Evolutionary conservation across 2,329 filamentous ascomycete species (phyloP), one percentile per base, ranked within the genome.

Genomic region (Blumeria graminis): DNA sequence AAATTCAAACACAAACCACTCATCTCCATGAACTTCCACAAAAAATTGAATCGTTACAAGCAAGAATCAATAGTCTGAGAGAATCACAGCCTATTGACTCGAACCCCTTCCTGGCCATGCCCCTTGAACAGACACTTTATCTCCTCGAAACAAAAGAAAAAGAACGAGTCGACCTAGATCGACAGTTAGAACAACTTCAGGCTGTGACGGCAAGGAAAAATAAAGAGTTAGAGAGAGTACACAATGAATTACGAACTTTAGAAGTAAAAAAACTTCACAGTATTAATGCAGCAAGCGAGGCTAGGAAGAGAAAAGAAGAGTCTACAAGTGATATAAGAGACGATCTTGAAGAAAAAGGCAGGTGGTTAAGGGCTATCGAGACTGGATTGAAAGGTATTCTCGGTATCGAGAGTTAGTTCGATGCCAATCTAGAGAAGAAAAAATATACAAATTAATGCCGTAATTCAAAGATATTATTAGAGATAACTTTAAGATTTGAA

Each of bases 311-410:
- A 62, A 82, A 80, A 66, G 82, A 86, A 63, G 75, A 75, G 10
- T 75, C 79, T 8, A 69, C 81, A 7, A 77, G 78, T 5, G 82
- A 81, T 6, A 76, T 80, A 45, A 77, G 78, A 14, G 84, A 87
- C 62, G 83, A 89, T 63, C 67, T 88, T 35, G 85, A 89, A 66
- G 81, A 85, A 67, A 75, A 80, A 62, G 85, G 82, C 6, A 72
- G 84, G 61, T 90, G 85, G 85, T 80, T 81, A 69, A 76, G 78
- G 61, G 81, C 80, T 16, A 79, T 78, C n/a, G 83, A 87, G 64
- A 69, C 71, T 8, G 75, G 69, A 13, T 66, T 88, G 66, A 78
- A 71, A 64, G 73, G 76, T 58, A 78, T 84, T 69, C 65, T 87
- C 61, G 78, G 80, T 60, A 70, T 80, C 14, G 68, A 75, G 62